Percentiles rank a stretch among this genome's conserved stretches.
Evolutionary conservation across 1,139 yeast genomes (phyloP).

Genomic region (Kluyveromyces sp.): DNA sequence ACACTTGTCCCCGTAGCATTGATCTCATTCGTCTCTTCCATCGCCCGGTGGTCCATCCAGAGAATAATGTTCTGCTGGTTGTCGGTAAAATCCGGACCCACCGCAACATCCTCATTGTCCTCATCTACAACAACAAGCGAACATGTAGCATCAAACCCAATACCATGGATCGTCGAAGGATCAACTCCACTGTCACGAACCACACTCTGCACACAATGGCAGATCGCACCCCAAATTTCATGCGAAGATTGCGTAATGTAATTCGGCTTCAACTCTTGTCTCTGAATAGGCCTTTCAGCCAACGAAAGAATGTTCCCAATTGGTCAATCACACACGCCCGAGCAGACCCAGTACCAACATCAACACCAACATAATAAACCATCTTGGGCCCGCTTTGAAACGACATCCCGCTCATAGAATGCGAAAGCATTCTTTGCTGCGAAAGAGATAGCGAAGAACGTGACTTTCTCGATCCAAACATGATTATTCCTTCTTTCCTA

Average conservation of each 20-base stretch:
- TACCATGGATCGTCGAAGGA: slow-evolving; percentile 61
- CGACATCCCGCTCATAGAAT: slow-evolving; percentile 13
- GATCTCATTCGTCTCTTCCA: slow-evolving; percentile 71
- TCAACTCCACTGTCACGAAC: slow-evolving; percentile 68
- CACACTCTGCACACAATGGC: slow-evolving; percentile 70
- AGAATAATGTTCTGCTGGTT: slow-evolving; percentile 71
- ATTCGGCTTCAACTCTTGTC: slow-evolving; percentile 66
- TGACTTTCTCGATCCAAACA: slow-evolving; percentile 13
- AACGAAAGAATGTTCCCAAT: slow-evolving; percentile 69
- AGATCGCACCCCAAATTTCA: slow-evolving; percentile 90
- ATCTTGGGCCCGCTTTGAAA: slow-evolving; percentile 11
- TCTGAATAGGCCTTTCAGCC: slow-evolving; percentile 68
- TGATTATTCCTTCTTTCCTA: slow-evolving; percentile 2
- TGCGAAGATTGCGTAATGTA: slow-evolving; percentile 77
- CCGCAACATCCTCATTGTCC: slow-evolving; percentile 67
- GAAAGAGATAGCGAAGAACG: slow-evolving; percentile 17
- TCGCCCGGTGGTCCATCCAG: slow-evolving; percentile 99
- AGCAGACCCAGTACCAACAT: slow-evolving; percentile 96
- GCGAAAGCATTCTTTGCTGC: slow-evolving; percentile 17
- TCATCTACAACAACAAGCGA: slow-evolving; percentile 78
- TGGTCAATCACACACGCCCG: slow-evolving; percentile 87
- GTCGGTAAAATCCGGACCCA: slow-evolving; percentile 83
- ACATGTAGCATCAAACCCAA: slow-evolving; percentile 97
- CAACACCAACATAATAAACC: slow-evolving; percentile 77
- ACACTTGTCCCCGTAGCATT: slow-evolving; percentile 67